Percentiles rank a stretch among this genome's conserved stretches.
These are phyloP conservation scores for Vaccinium macrocarpon DNA, from an alignment of 148 eudicot species.

Conservation along the genomic window DNA sequence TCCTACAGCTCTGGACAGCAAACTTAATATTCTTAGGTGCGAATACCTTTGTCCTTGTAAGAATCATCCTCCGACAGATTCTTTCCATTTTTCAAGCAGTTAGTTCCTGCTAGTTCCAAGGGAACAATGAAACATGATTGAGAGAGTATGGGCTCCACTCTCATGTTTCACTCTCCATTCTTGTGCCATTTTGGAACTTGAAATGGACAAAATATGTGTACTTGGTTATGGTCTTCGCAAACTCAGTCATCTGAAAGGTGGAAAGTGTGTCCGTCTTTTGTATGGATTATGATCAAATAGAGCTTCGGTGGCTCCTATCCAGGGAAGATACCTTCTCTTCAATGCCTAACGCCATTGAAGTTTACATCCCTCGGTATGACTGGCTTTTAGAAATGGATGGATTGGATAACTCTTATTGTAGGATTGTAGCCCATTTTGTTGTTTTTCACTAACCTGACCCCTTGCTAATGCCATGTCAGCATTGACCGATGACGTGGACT, in stretches of 20 bases:
- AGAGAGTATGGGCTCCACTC: slow-evolving; percentile 15
- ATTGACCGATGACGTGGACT: no score
- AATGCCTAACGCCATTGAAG: neutral
- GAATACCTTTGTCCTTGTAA: slow-evolving; percentile 54
- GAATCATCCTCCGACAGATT: slow-evolving; percentile 39
- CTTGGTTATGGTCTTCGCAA: neutral
- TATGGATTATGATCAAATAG: neutral
- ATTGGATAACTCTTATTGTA: no score
- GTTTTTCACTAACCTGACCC: no score
- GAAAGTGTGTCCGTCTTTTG: neutral
- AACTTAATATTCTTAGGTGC: slow-evolving; percentile 75
- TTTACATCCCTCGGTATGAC: no score
- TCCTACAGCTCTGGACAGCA: slow-evolving; percentile 75
- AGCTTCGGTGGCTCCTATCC: neutral
- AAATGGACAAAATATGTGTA: neutral
- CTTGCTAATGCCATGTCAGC: no score
- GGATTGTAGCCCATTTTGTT: no score
- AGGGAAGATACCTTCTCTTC: neutral
- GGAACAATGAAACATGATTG: slow-evolving; percentile 36
- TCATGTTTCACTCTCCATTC: neutral
- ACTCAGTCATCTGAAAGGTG: neutral
- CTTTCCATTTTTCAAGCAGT: slow-evolving; percentile 48
- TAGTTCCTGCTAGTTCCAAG: slow-evolving; percentile 20
- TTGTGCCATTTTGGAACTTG: slow-evolving; percentile 3
- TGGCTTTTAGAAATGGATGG: no score